A percentile compares a stretch with the other conserved stretches of the same genome.
Evolutionary conservation across 2,329 filamentous ascomycete genomes (phyloP).

Genomic region (Penicillium sclerotigenum): DNA sequence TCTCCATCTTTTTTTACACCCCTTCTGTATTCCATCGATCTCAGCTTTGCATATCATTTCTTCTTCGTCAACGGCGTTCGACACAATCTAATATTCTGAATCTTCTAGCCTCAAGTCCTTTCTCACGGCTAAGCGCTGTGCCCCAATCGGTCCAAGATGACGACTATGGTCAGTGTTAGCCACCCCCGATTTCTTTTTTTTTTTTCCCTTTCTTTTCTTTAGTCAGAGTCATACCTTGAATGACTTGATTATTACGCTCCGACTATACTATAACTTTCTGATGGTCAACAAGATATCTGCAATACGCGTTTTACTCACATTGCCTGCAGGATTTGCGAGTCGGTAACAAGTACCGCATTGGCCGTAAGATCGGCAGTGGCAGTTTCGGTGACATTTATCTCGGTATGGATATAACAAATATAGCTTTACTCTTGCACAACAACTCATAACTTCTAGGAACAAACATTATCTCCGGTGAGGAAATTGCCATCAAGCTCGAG

Average conservation of each 20-base stretch:
- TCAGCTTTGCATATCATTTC: not conserved
- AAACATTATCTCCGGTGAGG: slow-evolving; percentile 99
- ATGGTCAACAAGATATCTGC: not conserved
- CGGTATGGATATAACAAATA: slow-evolving; percentile 46
- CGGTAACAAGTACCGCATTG: slow-evolving; percentile 99
- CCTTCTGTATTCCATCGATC: slow-evolving; percentile 3
- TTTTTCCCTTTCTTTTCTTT: not conserved
- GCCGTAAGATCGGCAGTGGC: slow-evolving; percentile 96
- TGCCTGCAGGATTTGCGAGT: slow-evolving; percentile 88
- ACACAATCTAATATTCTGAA: slow-evolving; percentile 5
- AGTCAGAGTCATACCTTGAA: not conserved
- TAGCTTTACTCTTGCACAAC: not conserved
- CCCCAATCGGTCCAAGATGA: slow-evolving; percentile 31
- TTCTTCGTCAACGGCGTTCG: not conserved
- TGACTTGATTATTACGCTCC: not conserved
- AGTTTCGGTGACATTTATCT: slow-evolving; percentile 99
- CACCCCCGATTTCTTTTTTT: not conserved
- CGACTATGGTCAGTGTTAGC: slow-evolving; percentile 37
- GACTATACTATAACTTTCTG: not conserved
- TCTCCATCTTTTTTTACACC: slow-evolving; percentile 4
- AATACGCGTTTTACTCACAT: slow-evolving; percentile 16
- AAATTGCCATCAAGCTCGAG: slow-evolving; percentile 99
- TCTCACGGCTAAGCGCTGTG: slow-evolving; percentile 33
- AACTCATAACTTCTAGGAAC: slow-evolving; percentile 60
- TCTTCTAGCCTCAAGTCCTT: slow-evolving; percentile 15